Evolutionary conservation across 176 grass and related monocot genomes (phyloP).

Genomic region (Carex pumila): DNA sequence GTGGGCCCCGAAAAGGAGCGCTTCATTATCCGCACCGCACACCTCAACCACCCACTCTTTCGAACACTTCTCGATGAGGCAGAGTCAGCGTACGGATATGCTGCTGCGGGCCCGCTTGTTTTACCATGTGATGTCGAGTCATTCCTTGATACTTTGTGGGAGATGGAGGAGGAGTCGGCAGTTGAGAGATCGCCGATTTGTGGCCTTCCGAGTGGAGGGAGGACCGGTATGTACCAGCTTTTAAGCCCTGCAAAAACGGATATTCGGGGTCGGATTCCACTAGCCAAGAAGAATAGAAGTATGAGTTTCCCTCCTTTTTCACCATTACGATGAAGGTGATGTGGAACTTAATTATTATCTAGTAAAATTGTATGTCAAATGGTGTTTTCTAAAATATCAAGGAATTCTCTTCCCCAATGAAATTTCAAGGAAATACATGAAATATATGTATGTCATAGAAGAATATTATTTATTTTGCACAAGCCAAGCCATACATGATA

Average conservation of each 20-base stretch:
- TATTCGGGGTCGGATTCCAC: neutral
- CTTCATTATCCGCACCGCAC: constrained; percentile 50
- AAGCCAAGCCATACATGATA: neutral
- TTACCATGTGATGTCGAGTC: constrained; percentile 59
- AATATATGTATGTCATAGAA: neutral
- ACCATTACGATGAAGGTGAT: neutral
- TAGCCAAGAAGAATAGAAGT: neutral
- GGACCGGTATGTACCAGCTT: constrained; percentile 25
- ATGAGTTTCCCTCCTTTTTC: constrained; percentile 5
- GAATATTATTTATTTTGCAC: neutral
- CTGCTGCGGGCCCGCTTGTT: constrained; percentile 52
- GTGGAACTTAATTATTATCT: neutral
- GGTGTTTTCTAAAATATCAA: neutral
- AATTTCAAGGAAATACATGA: neutral
- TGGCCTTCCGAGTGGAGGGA: constrained; percentile 3
- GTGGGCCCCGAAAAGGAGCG: constrained; percentile 60
- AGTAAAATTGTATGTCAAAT: neutral
- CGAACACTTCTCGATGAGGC: constrained; percentile 57
- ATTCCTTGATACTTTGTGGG: constrained; percentile 55
- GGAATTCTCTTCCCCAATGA: neutral
- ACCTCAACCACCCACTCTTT: constrained; percentile 66
- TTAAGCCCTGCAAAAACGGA: constrained; percentile 30
- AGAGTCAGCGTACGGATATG: constrained; percentile 54
- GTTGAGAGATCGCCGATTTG: constrained; percentile 26
- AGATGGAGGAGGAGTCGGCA: constrained; percentile 37